Percentiles rank a stretch among this genome's conserved stretches.
These are phyloP conservation scores for Fusarium sp. DNA, from an alignment of 2,329 filamentous ascomycete species.

Conservation along the genomic window DNA sequence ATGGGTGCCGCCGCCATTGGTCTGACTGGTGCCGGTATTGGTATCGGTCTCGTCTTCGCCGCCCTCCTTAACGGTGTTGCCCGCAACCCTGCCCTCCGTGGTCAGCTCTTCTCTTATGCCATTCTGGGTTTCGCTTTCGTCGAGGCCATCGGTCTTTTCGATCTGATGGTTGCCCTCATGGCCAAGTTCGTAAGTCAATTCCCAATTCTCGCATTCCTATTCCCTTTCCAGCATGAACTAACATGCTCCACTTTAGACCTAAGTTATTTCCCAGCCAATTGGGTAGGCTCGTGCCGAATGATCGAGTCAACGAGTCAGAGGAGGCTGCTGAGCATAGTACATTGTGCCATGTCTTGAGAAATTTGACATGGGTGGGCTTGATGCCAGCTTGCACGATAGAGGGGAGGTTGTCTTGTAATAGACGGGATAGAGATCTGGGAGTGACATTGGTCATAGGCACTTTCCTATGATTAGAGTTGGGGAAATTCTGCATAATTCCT, in stretches of 20 bases:
- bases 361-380: slow-evolving; percentile 39
- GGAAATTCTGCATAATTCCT: slow-evolving; percentile 47
- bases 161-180: slow-evolving; percentile 93
- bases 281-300: slow-evolving; percentile 50
- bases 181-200: slow-evolving; percentile 79
- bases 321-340: slow-evolving; percentile 42
- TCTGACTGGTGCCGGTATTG: slow-evolving; percentile 92
- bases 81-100: slow-evolving; percentile 93
- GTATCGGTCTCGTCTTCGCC: slow-evolving; percentile 95
- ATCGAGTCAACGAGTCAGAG: slow-evolving; percentile 48
- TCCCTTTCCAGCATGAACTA: slow-evolving; percentile 1
- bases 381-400: slow-evolving; percentile 48
- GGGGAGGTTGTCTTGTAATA: slow-evolving; percentile 52
- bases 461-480: slow-evolving; percentile 50
- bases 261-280: slow-evolving; percentile 47
- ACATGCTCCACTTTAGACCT: slow-evolving; percentile 45
- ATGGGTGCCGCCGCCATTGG: slow-evolving; percentile 91
- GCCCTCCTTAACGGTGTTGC: slow-evolving; percentile 88
- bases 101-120: slow-evolving; percentile 95
- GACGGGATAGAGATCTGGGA: slow-evolving; percentile 54
- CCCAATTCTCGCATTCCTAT: background rate
- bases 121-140: slow-evolving; percentile 96
- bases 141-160: slow-evolving; percentile 90
- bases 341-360: slow-evolving; percentile 42
- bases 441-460: slow-evolving; percentile 45